These are phyloP conservation scores for Trichoderma asperelloides DNA, from an alignment of 495 filamentous ascomycete species.

Conservation along the genomic window DNA sequence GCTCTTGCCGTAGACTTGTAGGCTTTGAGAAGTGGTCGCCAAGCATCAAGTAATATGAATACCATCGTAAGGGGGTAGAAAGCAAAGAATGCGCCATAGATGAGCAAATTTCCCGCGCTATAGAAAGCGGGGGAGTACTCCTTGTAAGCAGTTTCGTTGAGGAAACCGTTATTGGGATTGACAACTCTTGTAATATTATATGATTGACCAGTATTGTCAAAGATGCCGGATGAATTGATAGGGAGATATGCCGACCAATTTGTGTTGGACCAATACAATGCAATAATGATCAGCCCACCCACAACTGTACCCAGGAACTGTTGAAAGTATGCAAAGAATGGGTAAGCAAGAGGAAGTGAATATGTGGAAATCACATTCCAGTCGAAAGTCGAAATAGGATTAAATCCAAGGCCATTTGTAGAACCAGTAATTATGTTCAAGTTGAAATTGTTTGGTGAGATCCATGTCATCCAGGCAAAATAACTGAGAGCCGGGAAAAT, in stretches of 20 bases:
- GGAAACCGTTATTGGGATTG: slow-evolving; percentile 24
- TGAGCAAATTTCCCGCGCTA: slow-evolving; percentile 22
- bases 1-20: not conserved
- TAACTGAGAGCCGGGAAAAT: slow-evolving; percentile 28
- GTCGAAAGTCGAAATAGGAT: slow-evolving; percentile 33
- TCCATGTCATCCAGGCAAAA: slow-evolving; percentile 38
- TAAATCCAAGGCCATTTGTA: slow-evolving; percentile 25
- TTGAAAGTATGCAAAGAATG: slow-evolving; percentile 37
- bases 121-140: slow-evolving; percentile 34
- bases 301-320: slow-evolving; percentile 25
- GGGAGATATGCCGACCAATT: slow-evolving; percentile 32
- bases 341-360: slow-evolving; percentile 32
- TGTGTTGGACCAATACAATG: slow-evolving; percentile 30
- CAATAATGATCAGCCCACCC: slow-evolving; percentile 23
- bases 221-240: slow-evolving; percentile 30
- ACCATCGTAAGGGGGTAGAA: slow-evolving; percentile 31
- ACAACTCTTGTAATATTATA: slow-evolving; percentile 31
- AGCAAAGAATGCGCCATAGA: slow-evolving; percentile 35
- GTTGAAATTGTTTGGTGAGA: slow-evolving; percentile 27
- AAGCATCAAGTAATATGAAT: slow-evolving; percentile 21
- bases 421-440: slow-evolving; percentile 25
- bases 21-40: not conserved
- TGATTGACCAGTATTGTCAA: slow-evolving; percentile 26
- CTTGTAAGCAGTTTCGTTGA: slow-evolving; percentile 27
- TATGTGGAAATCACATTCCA: slow-evolving; percentile 30